Evolutionary conservation across 768 basidiomycete genomes (phyloP).

Genomic region (Guyanaporus albipodus): DNA sequence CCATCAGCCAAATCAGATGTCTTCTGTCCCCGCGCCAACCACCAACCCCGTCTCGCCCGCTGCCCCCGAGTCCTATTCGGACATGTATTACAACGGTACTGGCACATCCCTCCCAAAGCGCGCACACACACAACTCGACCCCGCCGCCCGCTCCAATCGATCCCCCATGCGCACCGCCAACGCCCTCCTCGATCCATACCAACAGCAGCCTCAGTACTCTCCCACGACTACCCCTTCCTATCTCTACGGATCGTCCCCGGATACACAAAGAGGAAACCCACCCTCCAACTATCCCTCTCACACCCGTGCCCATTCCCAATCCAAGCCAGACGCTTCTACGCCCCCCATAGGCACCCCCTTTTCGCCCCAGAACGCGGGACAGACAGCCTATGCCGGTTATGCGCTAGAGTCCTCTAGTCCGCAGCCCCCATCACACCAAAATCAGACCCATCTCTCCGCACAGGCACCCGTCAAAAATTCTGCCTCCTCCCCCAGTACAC

Average conservation of each 20-base stretch:
- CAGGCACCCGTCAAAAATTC: conserved; percentile 51
- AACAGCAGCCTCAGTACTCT: conserved; percentile 61
- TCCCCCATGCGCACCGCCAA: conserved; percentile 61
- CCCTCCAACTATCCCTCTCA: conserved; percentile 50
- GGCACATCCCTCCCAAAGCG: conserved; percentile 50
- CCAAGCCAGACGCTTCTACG: conserved; percentile 48
- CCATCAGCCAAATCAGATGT: conserved; percentile 39
- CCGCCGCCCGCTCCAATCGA: conserved; percentile 46
- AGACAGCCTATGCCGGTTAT: conserved; percentile 47
- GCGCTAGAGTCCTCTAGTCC: conserved; percentile 66
- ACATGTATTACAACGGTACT: conserved; percentile 59
- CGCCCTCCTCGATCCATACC: conserved; percentile 64
- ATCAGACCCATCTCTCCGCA: conserved; percentile 48
- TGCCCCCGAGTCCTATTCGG: conserved; percentile 48
- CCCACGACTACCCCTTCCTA: conserved; percentile 49
- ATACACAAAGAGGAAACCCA: conserved; percentile 39
- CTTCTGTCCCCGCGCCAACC: conserved; percentile 31
- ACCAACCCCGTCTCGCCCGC: conserved; percentile 35
- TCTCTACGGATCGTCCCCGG: conserved; percentile 36
- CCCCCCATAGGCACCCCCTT: conserved; percentile 51
- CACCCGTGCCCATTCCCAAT: conserved; percentile 53
- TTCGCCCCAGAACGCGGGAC: conserved; percentile 46
- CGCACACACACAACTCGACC: conserved; percentile 51
- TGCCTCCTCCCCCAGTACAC: conserved; percentile 66
- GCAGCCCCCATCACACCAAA: conserved; percentile 47